phyloP scores from a whole-genome alignment of 495 filamentous ascomycete species.

The Filosporella fistucella region DNA sequence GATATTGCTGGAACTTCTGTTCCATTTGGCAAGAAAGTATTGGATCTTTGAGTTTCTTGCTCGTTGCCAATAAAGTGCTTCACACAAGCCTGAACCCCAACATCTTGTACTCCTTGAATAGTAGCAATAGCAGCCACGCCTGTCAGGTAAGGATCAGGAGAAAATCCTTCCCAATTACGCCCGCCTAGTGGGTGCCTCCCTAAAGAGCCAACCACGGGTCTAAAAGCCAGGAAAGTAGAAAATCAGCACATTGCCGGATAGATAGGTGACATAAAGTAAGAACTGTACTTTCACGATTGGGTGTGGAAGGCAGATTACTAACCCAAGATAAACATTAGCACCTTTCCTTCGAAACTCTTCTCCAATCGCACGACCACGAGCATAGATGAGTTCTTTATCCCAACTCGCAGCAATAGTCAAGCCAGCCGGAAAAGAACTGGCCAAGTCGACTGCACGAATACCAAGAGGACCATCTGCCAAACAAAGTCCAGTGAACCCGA shows the following conservation, averaged over 20 bases:
- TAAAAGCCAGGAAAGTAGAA: conserved; percentile 6
- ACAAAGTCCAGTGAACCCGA: conserved; percentile 43
- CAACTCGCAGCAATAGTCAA: conserved; percentile 77
- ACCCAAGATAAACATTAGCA: conserved; percentile 69
- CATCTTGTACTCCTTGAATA: conserved; percentile 74
- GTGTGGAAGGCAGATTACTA: conserved; percentile 3
- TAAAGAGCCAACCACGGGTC: conserved; percentile 81
- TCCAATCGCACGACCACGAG: conserved; percentile 72
- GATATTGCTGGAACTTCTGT: conserved; percentile 38
- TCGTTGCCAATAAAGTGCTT: conserved; percentile 78
- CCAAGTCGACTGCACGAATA: conserved; percentile 55
- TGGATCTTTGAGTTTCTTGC: conserved; percentile 80
- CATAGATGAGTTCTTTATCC: conserved; percentile 51
- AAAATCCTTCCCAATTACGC: conserved; percentile 81
- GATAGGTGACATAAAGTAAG: too few relatives aligned
- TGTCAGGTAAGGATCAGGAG: conserved; percentile 71
- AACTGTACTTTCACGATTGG: background rate
- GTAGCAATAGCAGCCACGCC: conserved; percentile 66
- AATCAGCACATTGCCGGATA: too few relatives aligned
- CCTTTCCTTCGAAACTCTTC: conserved; percentile 76
- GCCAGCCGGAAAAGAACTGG: conserved; percentile 74
- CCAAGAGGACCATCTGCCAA: conserved; percentile 45
- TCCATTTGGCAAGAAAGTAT: conserved; percentile 18
- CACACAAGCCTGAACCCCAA: conserved; percentile 70
- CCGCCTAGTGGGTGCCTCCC: conserved; percentile 71